These are phyloP conservation scores for Rhodotorula sp. DNA, from an alignment of 1,284 basidiomycete species.

Conservation along the genomic window DNA sequence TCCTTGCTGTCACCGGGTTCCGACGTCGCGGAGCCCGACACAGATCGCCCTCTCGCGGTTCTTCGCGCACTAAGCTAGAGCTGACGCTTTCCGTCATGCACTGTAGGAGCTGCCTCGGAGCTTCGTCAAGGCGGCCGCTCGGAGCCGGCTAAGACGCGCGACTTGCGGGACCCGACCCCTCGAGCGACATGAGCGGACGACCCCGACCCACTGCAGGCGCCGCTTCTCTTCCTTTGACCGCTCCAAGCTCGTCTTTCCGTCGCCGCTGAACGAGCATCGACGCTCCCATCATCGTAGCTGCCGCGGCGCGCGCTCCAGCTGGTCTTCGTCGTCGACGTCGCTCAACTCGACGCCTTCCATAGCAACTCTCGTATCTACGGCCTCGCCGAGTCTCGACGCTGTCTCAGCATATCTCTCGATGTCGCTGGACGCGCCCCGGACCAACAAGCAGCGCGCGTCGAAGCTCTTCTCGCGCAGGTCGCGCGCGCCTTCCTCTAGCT, in stretches of 20 bases:
- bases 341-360: not conserved
- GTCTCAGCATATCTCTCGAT: not conserved
- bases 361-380: not conserved
- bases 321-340: not conserved
- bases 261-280: slow-evolving; percentile 1
- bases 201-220: not conserved
- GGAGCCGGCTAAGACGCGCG: too few relatives aligned
- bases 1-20: too few relatives aligned
- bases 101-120: too few relatives aligned
- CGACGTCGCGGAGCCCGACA: too few relatives aligned
- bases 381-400: not conserved
- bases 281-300: not conserved
- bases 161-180: not conserved
- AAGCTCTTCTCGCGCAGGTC: not conserved
- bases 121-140: too few relatives aligned
- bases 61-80: too few relatives aligned
- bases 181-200: not conserved
- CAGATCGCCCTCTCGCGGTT: too few relatives aligned
- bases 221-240: not conserved
- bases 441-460: not conserved
- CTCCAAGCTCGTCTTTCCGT: not conserved
- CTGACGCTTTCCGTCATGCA: too few relatives aligned
- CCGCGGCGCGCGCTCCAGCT: not conserved
- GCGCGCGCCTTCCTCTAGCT: not conserved
- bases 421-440: not conserved